Percentiles rank a stretch among this genome's conserved stretches.
Conservation (phyloP, 106 monocot species). For the Narthecium ossifragum region DNA sequence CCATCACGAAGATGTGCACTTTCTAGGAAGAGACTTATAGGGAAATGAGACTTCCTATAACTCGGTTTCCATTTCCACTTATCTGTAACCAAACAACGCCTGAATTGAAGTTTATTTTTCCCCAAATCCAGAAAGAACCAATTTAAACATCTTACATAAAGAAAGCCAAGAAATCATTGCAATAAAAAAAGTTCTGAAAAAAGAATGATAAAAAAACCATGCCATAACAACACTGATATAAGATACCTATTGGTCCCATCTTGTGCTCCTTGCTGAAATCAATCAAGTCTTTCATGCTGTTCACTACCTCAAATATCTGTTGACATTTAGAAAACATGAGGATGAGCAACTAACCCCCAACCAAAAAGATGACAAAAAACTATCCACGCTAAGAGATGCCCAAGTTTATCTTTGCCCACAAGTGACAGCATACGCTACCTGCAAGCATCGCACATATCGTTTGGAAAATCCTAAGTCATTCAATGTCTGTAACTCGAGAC, state of each 20-base stretch:
- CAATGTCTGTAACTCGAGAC: slow-evolving; percentile 66
- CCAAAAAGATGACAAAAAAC: not conserved
- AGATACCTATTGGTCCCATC: slow-evolving; percentile 82
- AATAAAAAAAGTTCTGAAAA: too few relatives aligned
- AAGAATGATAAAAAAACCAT: not conserved
- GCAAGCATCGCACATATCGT: slow-evolving; percentile 91
- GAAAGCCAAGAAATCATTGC: too few relatives aligned
- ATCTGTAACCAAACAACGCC: too few relatives aligned
- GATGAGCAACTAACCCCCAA: too few relatives aligned
- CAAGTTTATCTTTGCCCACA: not conserved
- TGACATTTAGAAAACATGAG: not conserved
- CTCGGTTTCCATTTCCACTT: too few relatives aligned
- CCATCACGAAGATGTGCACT: not conserved
- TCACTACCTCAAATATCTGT: slow-evolving; percentile 97
- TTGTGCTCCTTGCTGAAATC: slow-evolving; percentile 68
- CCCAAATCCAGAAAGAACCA: too few relatives aligned
- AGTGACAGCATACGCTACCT: slow-evolving; percentile 60
- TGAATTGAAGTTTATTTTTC: too few relatives aligned
- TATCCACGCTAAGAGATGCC: not conserved
- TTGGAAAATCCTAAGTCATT: slow-evolving; percentile 94
- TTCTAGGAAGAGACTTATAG: too few relatives aligned
- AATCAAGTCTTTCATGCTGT: slow-evolving; percentile 97
- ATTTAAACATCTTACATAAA: too few relatives aligned
- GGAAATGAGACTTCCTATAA: too few relatives aligned
- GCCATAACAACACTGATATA: not conserved